Base-by-base conservation (phyloP, 164 flowering plant genomes). In the Magnolia kwangsiensis region DNA sequence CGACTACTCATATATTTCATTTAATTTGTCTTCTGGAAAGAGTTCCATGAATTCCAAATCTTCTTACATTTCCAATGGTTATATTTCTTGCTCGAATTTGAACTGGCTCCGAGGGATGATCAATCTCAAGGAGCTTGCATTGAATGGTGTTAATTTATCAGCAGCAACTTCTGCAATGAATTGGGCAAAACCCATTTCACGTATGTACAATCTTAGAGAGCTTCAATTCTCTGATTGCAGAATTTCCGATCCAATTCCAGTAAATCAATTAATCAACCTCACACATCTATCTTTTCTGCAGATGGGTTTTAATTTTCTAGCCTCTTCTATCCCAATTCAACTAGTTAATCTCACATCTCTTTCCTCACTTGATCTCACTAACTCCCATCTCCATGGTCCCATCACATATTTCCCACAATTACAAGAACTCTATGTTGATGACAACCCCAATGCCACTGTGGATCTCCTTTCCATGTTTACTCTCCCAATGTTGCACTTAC, bases 121-220 rank as follows among this genome's bases (percentile, higher is more conserved):
- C 20, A 73, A 80, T 50, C 82, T 80, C 9, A 80, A 67, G 69
- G 77, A 59, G 21, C 71, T 80, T 14, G 49, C 9, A 23, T 37
- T 77, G 72, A 45, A 55, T 37, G 82, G 82, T 21, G 72, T 80
- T 66, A 75, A 80, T 71, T 50, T 74, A 37, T 74, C 79, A 0
- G 51, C 45, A 61, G 72, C 68, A 31, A 65, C 76, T 59, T 70
- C 58, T 4, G 14, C 1, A 21, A 27, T 16, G 3, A 77, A 70
- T 51, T 80, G 77, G 82, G 79, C 80, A 8, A 68, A 69, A 65
- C 77, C 80, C 21, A 45, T 80, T 9, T 76, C 79, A 6, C 8
- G 37, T 23, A 72, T 79, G 51, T 4, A 63, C 9, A 24, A 75
- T 59, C 78, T 79, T 7, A 75, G 81, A 19, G 7, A 14, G 51